Conservation (phyloP, 352 stramenopile genomes). For the Globisporangium ultimum region DNA sequence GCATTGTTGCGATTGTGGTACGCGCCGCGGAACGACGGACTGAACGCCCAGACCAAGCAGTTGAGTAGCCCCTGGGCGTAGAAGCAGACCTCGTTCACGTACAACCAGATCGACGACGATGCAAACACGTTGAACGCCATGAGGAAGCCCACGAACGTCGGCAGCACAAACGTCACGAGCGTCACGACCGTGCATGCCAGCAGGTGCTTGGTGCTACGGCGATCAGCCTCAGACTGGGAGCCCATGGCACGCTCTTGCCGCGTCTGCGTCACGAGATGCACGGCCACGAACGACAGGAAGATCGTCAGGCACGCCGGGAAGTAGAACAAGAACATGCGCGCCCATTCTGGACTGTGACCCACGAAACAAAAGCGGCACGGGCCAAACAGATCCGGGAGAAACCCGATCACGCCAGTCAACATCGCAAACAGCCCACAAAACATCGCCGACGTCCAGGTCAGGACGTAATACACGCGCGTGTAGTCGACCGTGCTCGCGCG, state of each 20-base stretch:
- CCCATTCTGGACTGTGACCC: constrained; percentile 49
- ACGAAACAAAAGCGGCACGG: constrained; percentile 52
- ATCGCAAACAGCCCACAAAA: constrained; percentile 45
- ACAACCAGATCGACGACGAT: constrained; percentile 38
- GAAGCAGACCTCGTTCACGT: constrained; percentile 60
- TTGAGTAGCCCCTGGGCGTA: constrained; percentile 62
- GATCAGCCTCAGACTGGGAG: constrained; percentile 27
- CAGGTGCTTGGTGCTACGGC: constrained; percentile 42
- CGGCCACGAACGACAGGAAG: constrained; percentile 26
- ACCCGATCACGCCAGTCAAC: constrained; percentile 60
- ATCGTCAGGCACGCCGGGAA: constrained; percentile 40
- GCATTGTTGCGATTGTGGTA: constrained; percentile 22
- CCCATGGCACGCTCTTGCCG: constrained; percentile 11
- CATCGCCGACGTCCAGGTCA: constrained; percentile 47
- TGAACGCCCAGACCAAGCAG: constrained; percentile 58
- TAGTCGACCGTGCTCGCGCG: constrained; percentile 52
- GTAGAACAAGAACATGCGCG: constrained; percentile 58
- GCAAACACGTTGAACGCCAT: constrained; percentile 33
- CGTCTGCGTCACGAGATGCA: constrained; percentile 21
- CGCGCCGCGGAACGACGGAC: constrained; percentile 42
- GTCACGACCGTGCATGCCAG: constrained; percentile 44
- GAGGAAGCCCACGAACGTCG: constrained; percentile 35
- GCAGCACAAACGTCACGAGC: constrained; percentile 34
- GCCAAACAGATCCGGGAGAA: constrained; percentile 56
- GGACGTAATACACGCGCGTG: constrained; percentile 49